Evolutionary conservation across 208 protist genomes (phyloP), one percentile per base, ranked within the genome.

Genomic region (Hexamita inflata): DNA sequence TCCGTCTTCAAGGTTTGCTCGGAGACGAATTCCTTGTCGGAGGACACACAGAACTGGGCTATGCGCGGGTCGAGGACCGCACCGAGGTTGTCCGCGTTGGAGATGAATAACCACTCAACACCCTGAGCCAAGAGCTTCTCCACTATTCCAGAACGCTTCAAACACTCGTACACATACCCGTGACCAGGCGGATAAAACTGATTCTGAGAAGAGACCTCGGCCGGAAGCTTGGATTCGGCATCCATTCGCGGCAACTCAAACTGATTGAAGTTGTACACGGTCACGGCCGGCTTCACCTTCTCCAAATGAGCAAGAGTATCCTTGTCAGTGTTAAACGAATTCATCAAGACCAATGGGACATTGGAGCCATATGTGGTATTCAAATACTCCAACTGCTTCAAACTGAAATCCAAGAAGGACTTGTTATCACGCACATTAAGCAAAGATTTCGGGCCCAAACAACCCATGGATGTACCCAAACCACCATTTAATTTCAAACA

Each of bases 71-170:
- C 87, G 7, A 92, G 82, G n/a, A 84, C 90, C 29, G 89, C 90
- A 61, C 95, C 95, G 28, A 98, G 88, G 88, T 99, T 99, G 88
- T 99, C 96, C 68, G 91, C 86, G 86, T 98, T 99, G 75, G 91
- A 95, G 29, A 98, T 88, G 78, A 98, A 99, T 76, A 98, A 86
- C 80, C 94, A 95, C 73, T 93, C 85, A 78, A 90, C 92, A 41
- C 93, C 94, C 73, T 88, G 79, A 13, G 80, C 28, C 15, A 89
- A 38, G 24, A 94, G 82, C 4, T 84, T 74, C 49, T 92, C 78
- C 58, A 93, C 83, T 34, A 82, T 1, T 0, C 68, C 76, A 65
- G 85, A 89, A 59, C 88, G 86, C 65, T 90, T 85, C 19, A 99
- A 85, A 19, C 90, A 86, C 24, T 85, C 88, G 84, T 95, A 97